A percentile compares a stretch with the other conserved stretches of the same genome.
Evolutionary conservation across 306 rosid species (phyloP).

Genomic region (Cicer chorassanicum): DNA sequence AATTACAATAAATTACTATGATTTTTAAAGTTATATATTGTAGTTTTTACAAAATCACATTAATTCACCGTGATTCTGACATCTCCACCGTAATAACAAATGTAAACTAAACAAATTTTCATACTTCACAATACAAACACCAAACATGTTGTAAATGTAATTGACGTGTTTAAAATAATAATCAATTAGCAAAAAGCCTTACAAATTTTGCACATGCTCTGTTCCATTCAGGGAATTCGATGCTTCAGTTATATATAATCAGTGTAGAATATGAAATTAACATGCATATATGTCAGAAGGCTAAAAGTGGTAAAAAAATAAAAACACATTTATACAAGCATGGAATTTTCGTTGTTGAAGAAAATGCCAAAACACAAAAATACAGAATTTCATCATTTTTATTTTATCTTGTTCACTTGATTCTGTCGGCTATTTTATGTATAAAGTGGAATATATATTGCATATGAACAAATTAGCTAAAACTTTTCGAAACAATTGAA

Average conservation of each 20-base stretch:
- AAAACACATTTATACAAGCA: not conserved
- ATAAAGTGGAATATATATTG: constrained; percentile 1
- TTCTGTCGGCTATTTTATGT: constrained; percentile 35
- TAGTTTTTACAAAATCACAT: no score
- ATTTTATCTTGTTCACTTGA: constrained; percentile 14
- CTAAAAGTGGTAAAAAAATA: constrained; percentile 13
- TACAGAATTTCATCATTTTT: constrained; percentile 1
- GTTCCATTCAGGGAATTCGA: constrained; percentile 7
- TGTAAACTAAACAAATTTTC: no score
- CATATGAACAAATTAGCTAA: constrained; percentile 30
- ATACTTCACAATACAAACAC: no score
- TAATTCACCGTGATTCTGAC: no score
- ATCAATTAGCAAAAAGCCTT: no score
- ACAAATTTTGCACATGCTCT: constrained; percentile 39
- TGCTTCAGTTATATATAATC: not conserved
- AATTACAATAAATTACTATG: no score
- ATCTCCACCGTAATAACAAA: no score
- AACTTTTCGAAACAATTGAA: not conserved
- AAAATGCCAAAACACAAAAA: constrained; percentile 37
- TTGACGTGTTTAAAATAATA: no score
- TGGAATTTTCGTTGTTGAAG: constrained; percentile 44
- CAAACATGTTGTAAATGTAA: no score
- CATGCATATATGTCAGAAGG: constrained; percentile 26
- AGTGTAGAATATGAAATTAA: constrained; percentile 1
- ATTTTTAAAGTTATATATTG: no score